These are phyloP conservation scores for Micractinium sp. DNA, from an alignment of 139 green algal species.

Conservation along the genomic window DNA sequence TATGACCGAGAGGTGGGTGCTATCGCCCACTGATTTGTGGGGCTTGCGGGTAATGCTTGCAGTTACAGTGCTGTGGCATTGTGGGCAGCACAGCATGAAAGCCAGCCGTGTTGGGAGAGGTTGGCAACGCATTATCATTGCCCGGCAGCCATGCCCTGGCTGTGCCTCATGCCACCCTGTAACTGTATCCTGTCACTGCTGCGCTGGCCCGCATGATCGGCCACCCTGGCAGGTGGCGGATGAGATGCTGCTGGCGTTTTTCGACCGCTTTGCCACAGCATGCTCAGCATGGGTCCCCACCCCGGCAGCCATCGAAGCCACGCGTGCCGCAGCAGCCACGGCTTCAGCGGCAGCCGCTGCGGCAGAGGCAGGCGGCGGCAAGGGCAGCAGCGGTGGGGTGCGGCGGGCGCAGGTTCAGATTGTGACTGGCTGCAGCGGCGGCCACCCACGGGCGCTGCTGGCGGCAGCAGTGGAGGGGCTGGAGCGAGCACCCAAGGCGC, in stretches of 20 bases:
- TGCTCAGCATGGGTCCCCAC: neutral
- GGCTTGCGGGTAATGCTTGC: no score
- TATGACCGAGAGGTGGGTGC: conserved; percentile 33
- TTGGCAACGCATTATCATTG: no score
- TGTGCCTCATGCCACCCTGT: no score
- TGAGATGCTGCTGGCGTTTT: conserved; percentile 14
- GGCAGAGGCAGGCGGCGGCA: neutral
- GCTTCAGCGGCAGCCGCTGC: neutral
- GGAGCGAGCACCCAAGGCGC: conserved; percentile 10
- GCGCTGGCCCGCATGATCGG: no score
- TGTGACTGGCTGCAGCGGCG: conserved; percentile 31
- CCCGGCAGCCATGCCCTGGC: no score
- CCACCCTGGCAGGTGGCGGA: neutral
- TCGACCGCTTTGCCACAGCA: neutral
- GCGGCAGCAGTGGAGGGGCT: conserved; percentile 17
- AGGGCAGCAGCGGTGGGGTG: neutral
- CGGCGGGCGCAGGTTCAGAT: neutral
- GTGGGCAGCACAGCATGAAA: no score
- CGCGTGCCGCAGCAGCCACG: neutral
- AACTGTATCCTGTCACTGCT: no score
- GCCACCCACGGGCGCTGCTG: conserved; percentile 40
- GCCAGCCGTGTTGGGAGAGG: no score
- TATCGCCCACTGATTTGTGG: neutral
- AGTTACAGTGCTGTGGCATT: no score
- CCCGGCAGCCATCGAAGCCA: neutral